These are phyloP conservation scores for Ophiocordyceps camponoti-floridani DNA, from an alignment of 2,329 filamentous ascomycete genomes.

Conservation along the genomic window DNA sequence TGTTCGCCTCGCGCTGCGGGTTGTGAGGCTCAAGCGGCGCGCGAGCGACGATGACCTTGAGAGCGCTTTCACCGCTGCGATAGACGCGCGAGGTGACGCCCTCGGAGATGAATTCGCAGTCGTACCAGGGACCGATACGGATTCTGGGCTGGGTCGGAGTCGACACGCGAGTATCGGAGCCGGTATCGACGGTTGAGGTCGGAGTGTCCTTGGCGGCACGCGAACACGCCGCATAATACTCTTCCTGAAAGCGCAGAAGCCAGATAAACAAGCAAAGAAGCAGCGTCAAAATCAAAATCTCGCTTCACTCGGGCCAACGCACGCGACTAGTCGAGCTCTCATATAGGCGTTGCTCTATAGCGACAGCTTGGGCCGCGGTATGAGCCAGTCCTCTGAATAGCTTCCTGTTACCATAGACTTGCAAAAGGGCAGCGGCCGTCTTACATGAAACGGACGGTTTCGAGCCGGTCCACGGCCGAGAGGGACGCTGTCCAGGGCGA, in stretches of 20 bases:
- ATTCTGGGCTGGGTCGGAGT: constrained; percentile 13
- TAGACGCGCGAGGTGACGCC: constrained; percentile 78
- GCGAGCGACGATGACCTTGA: constrained; percentile 73
- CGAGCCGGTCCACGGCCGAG: not conserved
- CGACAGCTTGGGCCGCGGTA: constrained; percentile 32
- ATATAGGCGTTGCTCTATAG: constrained; percentile 47
- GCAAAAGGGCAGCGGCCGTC: not conserved
- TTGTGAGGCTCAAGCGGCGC: constrained; percentile 66
- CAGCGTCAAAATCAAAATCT: not conserved
- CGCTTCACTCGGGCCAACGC: constrained; percentile 8
- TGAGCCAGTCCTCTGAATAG: constrained; percentile 13
- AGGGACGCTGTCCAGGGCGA: not conserved
- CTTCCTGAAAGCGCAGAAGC: constrained; percentile 24
- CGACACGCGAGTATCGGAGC: not conserved
- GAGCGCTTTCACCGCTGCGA: constrained; percentile 42
- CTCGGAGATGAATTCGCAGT: constrained; percentile 36
- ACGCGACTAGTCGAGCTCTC: constrained; percentile 39
- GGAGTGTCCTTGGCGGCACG: not conserved
- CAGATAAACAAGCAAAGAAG: not conserved
- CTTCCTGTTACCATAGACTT: not conserved
- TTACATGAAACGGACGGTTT: not conserved
- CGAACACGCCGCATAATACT: constrained; percentile 32
- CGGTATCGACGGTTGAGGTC: not conserved
- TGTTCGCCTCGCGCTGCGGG: constrained; percentile 58
- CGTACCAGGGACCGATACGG: constrained; percentile 32